A percentile compares a stretch with the other conserved stretches of the same genome.
Evolutionary conservation across 257 asterid genomes (phyloP).

Genomic region (Anisodus tanguticus): DNA sequence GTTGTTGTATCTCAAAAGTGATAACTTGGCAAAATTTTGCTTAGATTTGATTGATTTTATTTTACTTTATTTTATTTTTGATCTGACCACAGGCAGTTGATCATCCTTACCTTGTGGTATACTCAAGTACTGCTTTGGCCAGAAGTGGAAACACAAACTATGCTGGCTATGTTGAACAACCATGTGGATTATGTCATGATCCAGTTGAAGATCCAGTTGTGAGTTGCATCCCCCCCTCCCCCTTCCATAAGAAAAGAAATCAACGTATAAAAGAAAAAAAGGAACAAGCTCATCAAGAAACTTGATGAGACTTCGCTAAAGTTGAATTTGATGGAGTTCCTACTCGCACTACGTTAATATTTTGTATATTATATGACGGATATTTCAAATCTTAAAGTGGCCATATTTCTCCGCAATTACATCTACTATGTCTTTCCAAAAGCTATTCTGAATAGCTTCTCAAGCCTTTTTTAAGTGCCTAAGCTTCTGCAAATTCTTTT

Average conservation of each 20-base stretch:
- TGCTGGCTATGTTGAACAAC: slow-evolving; percentile 47
- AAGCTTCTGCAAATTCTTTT: slow-evolving; percentile 12
- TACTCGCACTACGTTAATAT: background rate
- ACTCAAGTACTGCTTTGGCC: slow-evolving; percentile 67
- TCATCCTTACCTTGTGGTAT: slow-evolving; percentile 95
- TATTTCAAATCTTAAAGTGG: slow-evolving; percentile 27
- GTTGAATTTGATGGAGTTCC: slow-evolving; percentile 16
- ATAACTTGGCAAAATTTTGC: background rate
- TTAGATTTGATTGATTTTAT: background rate
- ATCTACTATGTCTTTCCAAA: slow-evolving; percentile 15
- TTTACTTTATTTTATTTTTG: too few relatives aligned
- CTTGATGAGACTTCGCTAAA: background rate
- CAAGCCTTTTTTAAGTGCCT: background rate
- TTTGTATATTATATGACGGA: background rate
- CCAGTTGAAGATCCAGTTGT: slow-evolving; percentile 81
- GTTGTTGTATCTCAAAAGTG: background rate
- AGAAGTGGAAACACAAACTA: slow-evolving; percentile 57
- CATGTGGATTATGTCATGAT: slow-evolving; percentile 73
- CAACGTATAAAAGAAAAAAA: background rate
- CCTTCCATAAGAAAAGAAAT: background rate
- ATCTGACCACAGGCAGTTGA: too few relatives aligned
- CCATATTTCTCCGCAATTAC: slow-evolving; percentile 39
- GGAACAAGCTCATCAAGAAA: background rate
- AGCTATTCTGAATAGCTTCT: background rate
- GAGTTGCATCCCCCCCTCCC: slow-evolving; percentile 36